A percentile compares a stretch with the other conserved stretches of the same genome.
phyloP scores from a whole-genome alignment of 1,139 yeast genomes.

The Saccharomycopsis crataegensis region DNA sequence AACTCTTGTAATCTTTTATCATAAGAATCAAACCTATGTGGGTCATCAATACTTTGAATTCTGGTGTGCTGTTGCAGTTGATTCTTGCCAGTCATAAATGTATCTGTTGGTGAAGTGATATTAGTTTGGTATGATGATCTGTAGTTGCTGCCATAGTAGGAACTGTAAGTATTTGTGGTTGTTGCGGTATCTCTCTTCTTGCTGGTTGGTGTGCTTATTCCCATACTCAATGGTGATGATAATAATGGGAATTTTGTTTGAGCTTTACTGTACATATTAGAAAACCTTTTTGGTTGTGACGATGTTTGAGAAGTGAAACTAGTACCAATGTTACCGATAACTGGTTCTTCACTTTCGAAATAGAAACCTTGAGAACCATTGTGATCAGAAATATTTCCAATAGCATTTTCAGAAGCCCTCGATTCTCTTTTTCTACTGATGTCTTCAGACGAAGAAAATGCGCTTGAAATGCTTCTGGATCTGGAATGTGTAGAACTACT shows the following conservation, averaged over 20 bases:
- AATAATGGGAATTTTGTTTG: slow-evolving; percentile 14
- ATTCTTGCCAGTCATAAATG: neutral
- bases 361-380: slow-evolving; percentile 14
- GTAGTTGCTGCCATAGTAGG: slow-evolving; percentile 8
- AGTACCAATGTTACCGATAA: neutral
- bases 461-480: slow-evolving; percentile 4
- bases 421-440: neutral
- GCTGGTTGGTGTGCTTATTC: neutral
- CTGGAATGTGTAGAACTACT: slow-evolving; percentile 8
- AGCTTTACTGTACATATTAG: slow-evolving; percentile 5
- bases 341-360: slow-evolving; percentile 17
- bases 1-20: slow-evolving; percentile 15
- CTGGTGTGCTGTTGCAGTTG: neutral
- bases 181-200: slow-evolving; percentile 11
- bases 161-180: slow-evolving; percentile 9
- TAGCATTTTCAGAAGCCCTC: slow-evolving; percentile 5
- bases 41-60: neutral
- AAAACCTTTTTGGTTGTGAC: neutral
- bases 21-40: slow-evolving; percentile 13
- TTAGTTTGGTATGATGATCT: slow-evolving; percentile 16
- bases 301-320: neutral
- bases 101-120: slow-evolving; percentile 16
- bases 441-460: neutral
- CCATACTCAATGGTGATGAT: neutral
- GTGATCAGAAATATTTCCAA: neutral